Percentiles rank a stretch among this genome's conserved stretches.
Conservation (phyloP, 768 basidiomycete species). For the Pulveroboletus sp. region DNA sequence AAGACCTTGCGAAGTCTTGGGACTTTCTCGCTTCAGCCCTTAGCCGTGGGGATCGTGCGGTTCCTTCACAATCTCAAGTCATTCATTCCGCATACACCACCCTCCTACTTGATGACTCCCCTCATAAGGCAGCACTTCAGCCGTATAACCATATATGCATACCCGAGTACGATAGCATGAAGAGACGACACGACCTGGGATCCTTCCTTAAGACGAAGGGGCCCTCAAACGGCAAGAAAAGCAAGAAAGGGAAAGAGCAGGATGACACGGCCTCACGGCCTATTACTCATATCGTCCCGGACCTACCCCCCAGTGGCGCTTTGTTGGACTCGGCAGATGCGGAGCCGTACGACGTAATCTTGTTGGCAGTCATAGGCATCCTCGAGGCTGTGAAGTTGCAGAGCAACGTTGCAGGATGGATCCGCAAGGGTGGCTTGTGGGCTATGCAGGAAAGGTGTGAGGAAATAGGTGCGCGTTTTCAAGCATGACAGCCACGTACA, state of each 20-base stretch:
- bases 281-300: background rate
- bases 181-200: constrained; percentile 39
- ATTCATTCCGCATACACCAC: constrained; percentile 45
- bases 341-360: constrained; percentile 45
- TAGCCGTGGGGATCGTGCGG: background rate
- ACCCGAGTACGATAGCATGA: constrained; percentile 53
- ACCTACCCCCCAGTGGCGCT: background rate
- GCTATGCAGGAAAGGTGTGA: constrained; percentile 2
- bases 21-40: constrained; percentile 26
- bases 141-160: constrained; percentile 82
- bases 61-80: constrained; percentile 1
- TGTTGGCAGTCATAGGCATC: constrained; percentile 62
- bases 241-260: constrained; percentile 4
- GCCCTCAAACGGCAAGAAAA: constrained; percentile 8
- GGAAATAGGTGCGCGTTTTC: background rate
- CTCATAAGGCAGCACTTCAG: constrained; percentile 57
- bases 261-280: background rate
- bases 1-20: constrained; percentile 74
- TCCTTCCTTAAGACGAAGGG: constrained; percentile 19
- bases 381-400: constrained; percentile 56
- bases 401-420: constrained; percentile 66
- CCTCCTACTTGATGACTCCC: constrained; percentile 50
- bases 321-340: constrained; percentile 6
- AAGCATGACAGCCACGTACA: background rate
- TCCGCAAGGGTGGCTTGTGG: constrained; percentile 51